phyloP scores from a whole-genome alignment of 2,329 filamentous ascomycete species.

The Fusarium fracticaudum region DNA sequence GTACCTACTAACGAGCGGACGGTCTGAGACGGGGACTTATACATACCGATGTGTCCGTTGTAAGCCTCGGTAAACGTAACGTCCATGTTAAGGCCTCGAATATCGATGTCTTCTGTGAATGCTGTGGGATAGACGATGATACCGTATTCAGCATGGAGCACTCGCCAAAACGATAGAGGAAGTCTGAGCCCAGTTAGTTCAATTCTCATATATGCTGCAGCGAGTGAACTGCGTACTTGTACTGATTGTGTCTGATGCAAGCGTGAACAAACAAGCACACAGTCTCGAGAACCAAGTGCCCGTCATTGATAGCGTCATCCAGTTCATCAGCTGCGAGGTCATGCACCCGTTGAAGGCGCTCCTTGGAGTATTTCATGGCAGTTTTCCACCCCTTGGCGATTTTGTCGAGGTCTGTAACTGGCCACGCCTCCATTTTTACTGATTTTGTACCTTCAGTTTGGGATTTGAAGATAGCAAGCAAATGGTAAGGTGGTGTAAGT shows the following conservation, averaged over 20 bases:
- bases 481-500: conserved; percentile 2
- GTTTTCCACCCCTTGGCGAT: conserved; percentile 51
- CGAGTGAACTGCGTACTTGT: conserved; percentile 41
- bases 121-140: conserved; percentile 55
- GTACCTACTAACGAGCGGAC: background rate
- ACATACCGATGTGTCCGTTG: conserved; percentile 49
- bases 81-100: conserved; percentile 46
- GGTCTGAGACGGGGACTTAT: background rate
- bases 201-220: background rate
- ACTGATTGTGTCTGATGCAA: conserved; percentile 51
- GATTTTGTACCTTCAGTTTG: background rate
- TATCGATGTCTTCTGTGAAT: conserved; percentile 49
- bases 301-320: conserved; percentile 46
- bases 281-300: conserved; percentile 50
- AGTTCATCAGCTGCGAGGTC: conserved; percentile 48
- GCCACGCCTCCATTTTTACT: conserved; percentile 35
- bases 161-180: conserved; percentile 51
- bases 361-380: conserved; percentile 50
- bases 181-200: conserved; percentile 39
- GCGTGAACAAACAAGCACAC: conserved; percentile 53
- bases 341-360: conserved; percentile 47
- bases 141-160: conserved; percentile 51
- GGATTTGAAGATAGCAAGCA: background rate
- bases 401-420: conserved; percentile 47
- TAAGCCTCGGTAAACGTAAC: conserved; percentile 52